These are phyloP conservation scores for Trichoderma asperelloides DNA, from an alignment of 495 filamentous ascomycete species.

Conservation along the genomic window DNA sequence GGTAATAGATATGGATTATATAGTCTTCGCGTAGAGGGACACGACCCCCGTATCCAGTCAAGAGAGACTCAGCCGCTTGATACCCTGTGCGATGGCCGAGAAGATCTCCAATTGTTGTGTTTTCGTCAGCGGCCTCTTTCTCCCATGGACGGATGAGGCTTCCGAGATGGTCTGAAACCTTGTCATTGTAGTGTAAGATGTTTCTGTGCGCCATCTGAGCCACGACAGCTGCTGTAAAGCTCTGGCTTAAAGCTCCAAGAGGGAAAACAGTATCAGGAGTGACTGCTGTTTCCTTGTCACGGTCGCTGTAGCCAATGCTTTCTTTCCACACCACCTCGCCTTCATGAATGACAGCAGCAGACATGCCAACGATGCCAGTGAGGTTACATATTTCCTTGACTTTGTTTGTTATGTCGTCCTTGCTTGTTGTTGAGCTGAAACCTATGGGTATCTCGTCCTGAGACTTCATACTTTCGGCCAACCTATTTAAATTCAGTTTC, in stretches of 20 bases:
- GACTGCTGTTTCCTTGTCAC: not conserved
- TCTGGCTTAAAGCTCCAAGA: not conserved
- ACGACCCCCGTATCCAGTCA: not conserved
- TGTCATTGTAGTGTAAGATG: not conserved
- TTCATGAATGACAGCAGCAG: not conserved
- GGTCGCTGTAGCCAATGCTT: not conserved
- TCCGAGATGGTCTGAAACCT: not conserved
- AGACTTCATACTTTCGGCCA: too few relatives aligned
- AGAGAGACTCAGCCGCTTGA: not conserved
- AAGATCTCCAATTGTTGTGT: not conserved
- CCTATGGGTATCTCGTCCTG: too few relatives aligned
- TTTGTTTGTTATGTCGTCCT: too few relatives aligned
- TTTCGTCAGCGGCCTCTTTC: not conserved
- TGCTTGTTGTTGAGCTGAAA: too few relatives aligned
- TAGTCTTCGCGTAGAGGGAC: not conserved
- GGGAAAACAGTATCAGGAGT: not conserved
- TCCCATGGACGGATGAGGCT: too few relatives aligned
- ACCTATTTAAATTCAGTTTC: too few relatives aligned
- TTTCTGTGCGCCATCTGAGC: not conserved
- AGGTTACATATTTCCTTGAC: too few relatives aligned
- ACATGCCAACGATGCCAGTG: too few relatives aligned
- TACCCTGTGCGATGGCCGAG: not conserved
- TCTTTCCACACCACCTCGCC: not conserved
- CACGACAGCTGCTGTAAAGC: not conserved
- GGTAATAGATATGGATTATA: not conserved